Evolutionary conservation across 192 early-diverging fungal species (phyloP), one percentile per base, ranked within the genome.

Genomic region (Rhizoclosmatium sp.): DNA sequence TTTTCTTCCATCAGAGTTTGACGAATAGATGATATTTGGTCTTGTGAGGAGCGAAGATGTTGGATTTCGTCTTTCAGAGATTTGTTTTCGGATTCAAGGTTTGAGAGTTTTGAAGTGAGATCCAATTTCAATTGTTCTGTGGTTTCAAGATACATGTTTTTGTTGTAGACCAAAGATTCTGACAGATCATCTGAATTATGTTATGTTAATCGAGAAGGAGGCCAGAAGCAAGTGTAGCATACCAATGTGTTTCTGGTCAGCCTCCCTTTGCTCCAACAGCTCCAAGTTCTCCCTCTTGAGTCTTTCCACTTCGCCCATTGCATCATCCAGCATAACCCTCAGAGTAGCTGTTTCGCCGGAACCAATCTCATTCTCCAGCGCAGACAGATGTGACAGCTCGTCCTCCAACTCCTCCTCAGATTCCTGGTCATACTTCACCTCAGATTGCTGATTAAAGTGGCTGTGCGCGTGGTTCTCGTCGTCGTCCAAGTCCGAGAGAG

Each of bases 1-100:
- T 88, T 86, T 78, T 88, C 85, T 14, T 74, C 76, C 41, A 80
- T 51, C 23, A 88, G 45, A 9, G 47, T 75, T n/a, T 67, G 39
- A 14, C 87, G 78, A 69, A 86, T 86, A 9, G 78, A 42, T 1
- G 80, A 49, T 31, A 88, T 80, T 72, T 85, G 82, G 19, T 47
- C 10, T 40, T 77, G 65, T 10, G 73, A 56, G 31, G 60, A 59
- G 4, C 75, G 72, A 5, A 69, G 51, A 1, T 49, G 46, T 41
- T 61, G 19, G 23, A 60, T 56, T 44, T 66, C 46, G 58, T 64
- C 39, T 42, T 75, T 58, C 5, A 73, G 71, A 3, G 51, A 31
- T 9, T 41, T 16, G 51, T 23, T 56, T 31, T 49, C 12, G 48
- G 21, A 19, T 45, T 71, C 19, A 23, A 23, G 69, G 3, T 39